Base-by-base conservation (phyloP, 352 stramenopile species). In the Phytophthora chlamydospora region DNA sequence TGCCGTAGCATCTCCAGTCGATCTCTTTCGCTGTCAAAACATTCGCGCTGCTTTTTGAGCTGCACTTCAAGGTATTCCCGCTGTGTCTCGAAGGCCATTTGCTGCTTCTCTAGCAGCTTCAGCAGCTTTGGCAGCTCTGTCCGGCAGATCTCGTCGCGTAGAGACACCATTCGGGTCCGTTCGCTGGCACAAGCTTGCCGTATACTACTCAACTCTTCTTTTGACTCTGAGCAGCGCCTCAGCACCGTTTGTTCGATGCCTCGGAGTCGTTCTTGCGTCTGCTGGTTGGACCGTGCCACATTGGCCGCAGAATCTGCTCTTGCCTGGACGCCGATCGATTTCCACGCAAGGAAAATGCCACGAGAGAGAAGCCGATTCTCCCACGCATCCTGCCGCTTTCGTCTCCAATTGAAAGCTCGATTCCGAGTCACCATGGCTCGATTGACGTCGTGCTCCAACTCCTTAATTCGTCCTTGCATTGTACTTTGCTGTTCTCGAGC, bases 391-490 rank as follows among this genome's bases (percentile, higher is more conserved):
- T 69, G 46, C 16, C 55, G 46, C 8, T 43, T 49, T 41, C 61
- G 66, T 53, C 56, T 66, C 74, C 74, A 86, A 2, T 40, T 32
- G 5, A 86, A 32, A 31, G 53, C 63, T 36, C 74, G 65, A 53
- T 80, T 80, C 41, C 71, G 65, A 16, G 55, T 80, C 46, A 73
- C 36, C 5, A 76, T 1, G 16, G 60, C 53, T 16, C 27, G 59
- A 34, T 67, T 58, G 4, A 77, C 14, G 3, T 45, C 34, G 36
- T 44, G 54, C 29, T 71, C 45, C 12, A 85, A 35, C 12, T 36
- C 19, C 4, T 72, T 49, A 50, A 70, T 29, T 31, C 44, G 34
- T n/a, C 7, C 21, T 45, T 76, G 57, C 14, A 59, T 32, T 6
- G 42, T 10, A 2, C 34, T 54, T n/a, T 63, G 43, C 16, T 65